Evolutionary conservation across 129 eudicot genomes (phyloP), one percentile per base, ranked within the genome.

Genomic region (Lonicera japonica): DNA sequence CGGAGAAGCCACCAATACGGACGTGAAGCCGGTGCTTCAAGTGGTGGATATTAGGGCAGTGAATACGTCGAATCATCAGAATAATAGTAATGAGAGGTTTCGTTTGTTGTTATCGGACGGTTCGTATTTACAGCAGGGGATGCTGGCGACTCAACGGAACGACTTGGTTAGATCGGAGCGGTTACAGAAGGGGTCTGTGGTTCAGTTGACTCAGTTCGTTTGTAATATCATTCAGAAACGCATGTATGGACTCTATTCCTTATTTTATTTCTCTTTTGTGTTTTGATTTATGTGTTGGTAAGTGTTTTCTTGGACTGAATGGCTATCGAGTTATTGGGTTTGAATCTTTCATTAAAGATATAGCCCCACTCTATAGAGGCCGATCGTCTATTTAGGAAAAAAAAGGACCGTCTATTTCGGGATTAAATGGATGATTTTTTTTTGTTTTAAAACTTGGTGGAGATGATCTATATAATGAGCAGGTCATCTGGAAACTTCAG

Each of bases 71-170:
- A 60, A 74, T 60, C 70, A 63, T 16, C n/a, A n/a, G n/a, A 61
- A 9, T 18, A 60, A 18, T n/a, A 50, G 10, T 47, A 60, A 23
- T 16, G 96, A 92, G 58, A 63, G 91, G 56, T 88, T 75, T 66
- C 76, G 95, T 25, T 3, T 92, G 5, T 13, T 76, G 75, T 38
- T 92, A 0, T 92, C 99, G 6, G 99, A 92, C 20, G 99, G 99
- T 0, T 6, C 25, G 0, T 75, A 57, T 64, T 20, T 39, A 11
- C 95, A 74, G 77, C 95, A 88, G 24, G 96, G 89, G 17, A 85
- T 88, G 95, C 84, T 92, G 8, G 87, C 84, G 45, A 76, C 83
- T 39, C 95, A 92, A 65, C 75, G 54, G 1, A 92, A 85, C 62
- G 92, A 80, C 0, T 60, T 92, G 66, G 95, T 88, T 16, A 77